Evolutionary conservation across 345 rosid genomes (phyloP).

Genomic region (Lepidium africanum): DNA sequence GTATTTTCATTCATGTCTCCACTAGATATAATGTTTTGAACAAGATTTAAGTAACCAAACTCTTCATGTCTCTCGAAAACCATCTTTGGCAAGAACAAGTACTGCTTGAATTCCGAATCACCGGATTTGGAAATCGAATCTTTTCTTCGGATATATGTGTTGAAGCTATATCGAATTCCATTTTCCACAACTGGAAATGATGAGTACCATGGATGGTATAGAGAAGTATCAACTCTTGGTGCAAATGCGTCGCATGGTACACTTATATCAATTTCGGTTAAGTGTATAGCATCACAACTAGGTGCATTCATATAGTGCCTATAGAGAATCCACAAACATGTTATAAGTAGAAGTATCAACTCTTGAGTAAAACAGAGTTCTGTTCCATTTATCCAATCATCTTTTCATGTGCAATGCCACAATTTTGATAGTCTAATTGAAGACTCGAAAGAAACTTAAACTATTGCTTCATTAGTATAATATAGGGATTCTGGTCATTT

Average conservation of each 20-base stretch:
- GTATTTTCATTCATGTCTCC: slow-evolving; percentile 61
- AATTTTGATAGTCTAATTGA: neutral
- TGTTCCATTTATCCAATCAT: neutral
- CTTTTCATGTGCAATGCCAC: neutral
- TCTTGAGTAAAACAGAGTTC: neutral
- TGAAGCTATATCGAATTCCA: slow-evolving; percentile 50
- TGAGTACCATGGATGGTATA: slow-evolving; percentile 77
- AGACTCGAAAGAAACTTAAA: neutral
- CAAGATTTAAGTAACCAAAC: slow-evolving; percentile 57
- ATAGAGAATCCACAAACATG: slow-evolving; percentile 16
- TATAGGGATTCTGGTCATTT: too few species aligned
- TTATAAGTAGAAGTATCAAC: neutral
- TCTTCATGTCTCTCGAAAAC: slow-evolving; percentile 75
- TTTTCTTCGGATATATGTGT: slow-evolving; percentile 64
- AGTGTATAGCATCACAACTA: slow-evolving; percentile 76
- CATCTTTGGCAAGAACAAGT: slow-evolving; percentile 67
- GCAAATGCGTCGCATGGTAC: slow-evolving; percentile 80
- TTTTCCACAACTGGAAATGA: slow-evolving; percentile 69
- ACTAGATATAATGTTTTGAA: slow-evolving; percentile 51
- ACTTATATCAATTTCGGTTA: slow-evolving; percentile 66
- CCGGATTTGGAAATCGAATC: slow-evolving; percentile 32
- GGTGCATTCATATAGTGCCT: slow-evolving; percentile 81
- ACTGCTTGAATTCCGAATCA: slow-evolving; percentile 29
- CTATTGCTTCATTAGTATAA: too few species aligned
- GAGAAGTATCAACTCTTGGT: slow-evolving; percentile 51